phyloP scores from a whole-genome alignment of 352 stramenopile genomes.

The Pythium vanterpoolii region DNA sequence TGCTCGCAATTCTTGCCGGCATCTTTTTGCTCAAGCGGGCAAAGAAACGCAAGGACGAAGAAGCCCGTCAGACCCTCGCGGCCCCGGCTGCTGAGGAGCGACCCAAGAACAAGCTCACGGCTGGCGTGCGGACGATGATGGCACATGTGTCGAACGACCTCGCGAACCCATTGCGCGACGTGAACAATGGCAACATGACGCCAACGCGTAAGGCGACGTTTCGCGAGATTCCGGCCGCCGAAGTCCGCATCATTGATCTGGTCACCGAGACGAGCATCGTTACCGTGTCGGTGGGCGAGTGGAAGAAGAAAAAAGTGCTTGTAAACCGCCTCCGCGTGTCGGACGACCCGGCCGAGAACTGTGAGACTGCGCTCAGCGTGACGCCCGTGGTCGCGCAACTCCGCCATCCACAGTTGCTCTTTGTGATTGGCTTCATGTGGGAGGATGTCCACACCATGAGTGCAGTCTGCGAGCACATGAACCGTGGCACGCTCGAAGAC shows the following conservation, averaged over 20 bases:
- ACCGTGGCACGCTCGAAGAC: slow-evolving; percentile 58
- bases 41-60: slow-evolving; percentile 45
- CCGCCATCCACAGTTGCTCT: slow-evolving; percentile 64
- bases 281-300: slow-evolving; percentile 41
- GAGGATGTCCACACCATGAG: slow-evolving; percentile 57
- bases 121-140: slow-evolving; percentile 33
- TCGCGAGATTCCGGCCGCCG: slow-evolving; percentile 41
- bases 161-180: slow-evolving; percentile 27
- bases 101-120: slow-evolving; percentile 37
- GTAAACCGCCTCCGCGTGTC: slow-evolving; percentile 51
- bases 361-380: slow-evolving; percentile 52
- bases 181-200: background rate
- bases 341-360: slow-evolving; percentile 50
- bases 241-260: slow-evolving; percentile 38
- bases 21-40: slow-evolving; percentile 56
- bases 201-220: slow-evolving; percentile 55
- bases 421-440: slow-evolving; percentile 57
- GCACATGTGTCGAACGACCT: slow-evolving; percentile 36
- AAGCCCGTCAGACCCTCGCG: slow-evolving; percentile 2
- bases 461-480: slow-evolving; percentile 71
- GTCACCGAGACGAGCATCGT: slow-evolving; percentile 48
- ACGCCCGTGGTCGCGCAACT: slow-evolving; percentile 60
- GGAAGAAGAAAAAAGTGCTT: slow-evolving; percentile 48
- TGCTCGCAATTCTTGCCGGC: slow-evolving; percentile 40
- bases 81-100: background rate